Evolutionary conservation across 345 rosid genomes (phyloP).

Genomic region (Citrus sp.): DNA sequence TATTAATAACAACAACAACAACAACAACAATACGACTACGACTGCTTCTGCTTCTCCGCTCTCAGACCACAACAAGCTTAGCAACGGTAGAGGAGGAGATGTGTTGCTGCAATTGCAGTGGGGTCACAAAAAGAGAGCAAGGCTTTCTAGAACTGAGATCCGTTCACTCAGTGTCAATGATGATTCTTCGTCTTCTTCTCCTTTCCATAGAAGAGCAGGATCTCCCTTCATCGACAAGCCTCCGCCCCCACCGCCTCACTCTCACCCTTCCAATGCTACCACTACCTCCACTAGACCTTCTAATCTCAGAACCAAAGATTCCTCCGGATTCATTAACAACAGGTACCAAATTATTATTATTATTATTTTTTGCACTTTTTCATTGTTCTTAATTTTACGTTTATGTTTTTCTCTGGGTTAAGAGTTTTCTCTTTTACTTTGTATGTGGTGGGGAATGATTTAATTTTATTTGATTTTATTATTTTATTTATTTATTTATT

Average conservation of each 20-base stretch:
- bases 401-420: neutral
- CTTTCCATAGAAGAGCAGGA: constrained; percentile 40
- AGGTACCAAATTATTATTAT: constrained; percentile 28
- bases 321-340: constrained; percentile 29
- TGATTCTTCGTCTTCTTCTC: constrained; percentile 53
- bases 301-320: constrained; percentile 37
- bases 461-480: neutral
- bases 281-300: constrained; percentile 6
- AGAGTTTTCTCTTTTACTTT: neutral
- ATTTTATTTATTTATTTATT: neutral
- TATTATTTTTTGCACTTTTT: neutral
- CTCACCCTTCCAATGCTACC: constrained; percentile 5
- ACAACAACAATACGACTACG: constrained; percentile 18
- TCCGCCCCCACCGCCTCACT: constrained; percentile 37
- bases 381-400: neutral
- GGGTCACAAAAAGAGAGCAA: constrained; percentile 68
- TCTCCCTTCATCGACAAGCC: constrained; percentile 12
- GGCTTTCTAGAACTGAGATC: constrained; percentile 53
- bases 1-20: too few relatives aligned
- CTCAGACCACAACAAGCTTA: constrained; percentile 9
- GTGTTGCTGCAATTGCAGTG: constrained; percentile 61
- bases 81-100: constrained; percentile 32
- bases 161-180: constrained; percentile 40
- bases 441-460: neutral
- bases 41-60: constrained; percentile 10